Percentiles rank a stretch among this genome's conserved stretches.
Evolutionary conservation across 1,139 yeast species (phyloP).

Genomic region (Geotrichum citri-aurantii): DNA sequence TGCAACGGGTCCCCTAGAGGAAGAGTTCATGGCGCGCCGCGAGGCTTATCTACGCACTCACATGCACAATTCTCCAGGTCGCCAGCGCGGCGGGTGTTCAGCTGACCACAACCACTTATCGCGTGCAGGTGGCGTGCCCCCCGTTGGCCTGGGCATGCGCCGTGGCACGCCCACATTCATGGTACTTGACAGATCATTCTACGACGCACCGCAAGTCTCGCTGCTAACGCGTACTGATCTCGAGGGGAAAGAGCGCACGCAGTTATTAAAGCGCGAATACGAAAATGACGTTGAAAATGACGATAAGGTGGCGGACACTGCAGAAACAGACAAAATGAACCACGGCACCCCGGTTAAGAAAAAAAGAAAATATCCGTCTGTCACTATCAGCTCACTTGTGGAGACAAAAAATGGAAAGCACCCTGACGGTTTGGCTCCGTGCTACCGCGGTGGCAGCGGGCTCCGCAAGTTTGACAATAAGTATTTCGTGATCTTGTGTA

Average conservation of each 20-base stretch:
- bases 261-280: background rate
- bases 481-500: conserved; percentile 1
- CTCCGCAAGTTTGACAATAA: background rate
- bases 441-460: background rate
- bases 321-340: background rate
- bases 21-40: conserved; percentile 1
- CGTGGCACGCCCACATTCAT: conserved; percentile 3
- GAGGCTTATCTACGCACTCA: conserved; percentile 3
- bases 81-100: background rate
- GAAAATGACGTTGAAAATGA: background rate
- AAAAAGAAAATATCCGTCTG: background rate
- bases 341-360: background rate
- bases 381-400: background rate
- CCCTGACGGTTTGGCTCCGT: conserved; percentile 10
- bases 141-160: background rate
- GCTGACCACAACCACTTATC: background rate
- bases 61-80: background rate
- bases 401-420: conserved; percentile 1
- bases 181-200: background rate
- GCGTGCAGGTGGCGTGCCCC: conserved; percentile 7
- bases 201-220: background rate
- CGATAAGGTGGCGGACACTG: background rate
- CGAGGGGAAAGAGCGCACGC: background rate
- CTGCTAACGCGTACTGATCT: background rate
- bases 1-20: background rate